Evolutionary conservation across 352 stramenopile genomes (phyloP), one percentile per base, ranked within the genome.

Genomic region (Globisporangium parvum): DNA sequence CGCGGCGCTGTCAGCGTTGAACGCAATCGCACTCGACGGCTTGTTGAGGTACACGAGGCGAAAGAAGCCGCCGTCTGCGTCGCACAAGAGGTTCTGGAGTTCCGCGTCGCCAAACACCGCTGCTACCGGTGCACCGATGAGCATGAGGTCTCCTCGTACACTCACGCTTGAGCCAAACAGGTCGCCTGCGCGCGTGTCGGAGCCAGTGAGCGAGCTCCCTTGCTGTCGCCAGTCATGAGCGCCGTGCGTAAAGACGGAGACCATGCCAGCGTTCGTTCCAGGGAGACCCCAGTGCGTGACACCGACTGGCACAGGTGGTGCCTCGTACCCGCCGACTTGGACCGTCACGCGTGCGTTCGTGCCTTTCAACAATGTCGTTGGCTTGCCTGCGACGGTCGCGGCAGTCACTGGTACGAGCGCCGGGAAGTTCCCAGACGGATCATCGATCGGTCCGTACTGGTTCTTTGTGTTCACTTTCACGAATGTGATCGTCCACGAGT

Each of bases 401-500:
- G 48, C 49, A 0, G 65, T 87, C 18, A 87, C 70, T 1, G 83
- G 57, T 1, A 79, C 63, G 20, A 93, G 55, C 3, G 75, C 69
- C n/a, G 84, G 81, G 40, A 92, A 37, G 28, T 84, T 91, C 2
- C 80, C 82, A 0, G 81, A 83, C 0, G 67, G 80, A 47, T 91
- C 81, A 10, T 83, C 37, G 14, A 92, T 70, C 0, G 81, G 71
- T 0, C 82, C 85, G 39, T 88, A 93, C 15, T 82, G 65, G 41
- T 87, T 90, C 50, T 70, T 83, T 14, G 78, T 81, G 63, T 91
- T 93, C 9, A 93, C 75, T 51, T 88, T 62, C 3, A 88, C 39
- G 53, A 94, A 94, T 14, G 85, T 94, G 39, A 94, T 60, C 0
- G 78, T 89, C 85, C 85, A 94, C n/a, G 85, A 80, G 59, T 93